These are phyloP conservation scores for Closterium sp. DNA, from an alignment of 139 green algal genomes.

Conservation along the genomic window DNA sequence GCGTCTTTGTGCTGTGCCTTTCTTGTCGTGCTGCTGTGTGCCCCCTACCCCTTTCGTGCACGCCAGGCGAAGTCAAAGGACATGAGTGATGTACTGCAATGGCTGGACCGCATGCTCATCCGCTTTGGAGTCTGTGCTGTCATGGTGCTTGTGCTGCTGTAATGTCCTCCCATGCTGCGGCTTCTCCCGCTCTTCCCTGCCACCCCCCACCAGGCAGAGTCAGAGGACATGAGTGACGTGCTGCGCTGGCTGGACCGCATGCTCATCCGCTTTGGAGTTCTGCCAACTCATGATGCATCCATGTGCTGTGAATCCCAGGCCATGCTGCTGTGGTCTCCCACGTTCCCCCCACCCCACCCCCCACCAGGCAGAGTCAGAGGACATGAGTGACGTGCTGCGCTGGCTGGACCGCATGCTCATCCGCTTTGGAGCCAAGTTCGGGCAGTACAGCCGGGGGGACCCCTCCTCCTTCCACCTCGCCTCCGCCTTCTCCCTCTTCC, in stretches of 20 bases:
- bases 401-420: constrained; percentile 69
- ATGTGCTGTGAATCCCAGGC: constrained; percentile 44
- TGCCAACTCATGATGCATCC: too few species aligned
- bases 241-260: constrained; percentile 64
- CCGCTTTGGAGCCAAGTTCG: constrained; percentile 56
- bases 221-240: constrained; percentile 57
- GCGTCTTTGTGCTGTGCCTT: too few species aligned
- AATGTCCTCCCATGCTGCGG: too few species aligned
- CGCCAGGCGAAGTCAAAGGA: too few species aligned
- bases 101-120: too few species aligned
- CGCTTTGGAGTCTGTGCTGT: too few species aligned
- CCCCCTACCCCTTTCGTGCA: too few species aligned
- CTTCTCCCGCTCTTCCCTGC: too few species aligned
- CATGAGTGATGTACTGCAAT: too few species aligned
- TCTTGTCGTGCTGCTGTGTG: too few species aligned
- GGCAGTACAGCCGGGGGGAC: constrained; percentile 55
- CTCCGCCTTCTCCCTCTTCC: constrained; percentile 57
- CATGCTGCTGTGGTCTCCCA: constrained; percentile 54
- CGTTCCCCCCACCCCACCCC: constrained; percentile 55
- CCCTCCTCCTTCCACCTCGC: constrained; percentile 58
- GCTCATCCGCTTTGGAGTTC: constrained; percentile 54
- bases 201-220: constrained; percentile 31
- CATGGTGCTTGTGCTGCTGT: too few species aligned
- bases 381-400: constrained; percentile 56
- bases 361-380: constrained; percentile 52